Evolutionary conservation across 2,329 filamentous ascomycete species (phyloP), one percentile per base, ranked within the genome.

Genomic region (Aspergillus glaucus): DNA sequence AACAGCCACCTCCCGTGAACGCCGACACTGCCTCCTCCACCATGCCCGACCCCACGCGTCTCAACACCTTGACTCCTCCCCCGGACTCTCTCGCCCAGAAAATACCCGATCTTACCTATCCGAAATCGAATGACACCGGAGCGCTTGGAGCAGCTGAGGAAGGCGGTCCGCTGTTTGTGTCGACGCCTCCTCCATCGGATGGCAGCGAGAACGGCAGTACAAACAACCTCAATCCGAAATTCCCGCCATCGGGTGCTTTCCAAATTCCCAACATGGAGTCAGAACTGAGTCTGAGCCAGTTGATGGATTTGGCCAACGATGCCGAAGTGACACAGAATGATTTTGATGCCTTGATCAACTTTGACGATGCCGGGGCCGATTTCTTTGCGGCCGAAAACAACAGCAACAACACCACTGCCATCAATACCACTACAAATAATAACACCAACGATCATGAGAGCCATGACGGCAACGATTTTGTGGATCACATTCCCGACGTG

Each of bases 281-380:
- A 3, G 66, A 72, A 28, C 50, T 71, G 49, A 71, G 64, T 44
- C 56, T 73, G 3, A 68, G 63, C 37, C 63, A 72, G 44, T 59
- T 73, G 28, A 72, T 72, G 63, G 68, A 70, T 50, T 54, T 73
- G 22, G 70, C 70, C 24, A 71, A 73, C 44, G 70, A 72, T 43
- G 69, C 67, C 5, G 70, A 73, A 49, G 69, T 72, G 19, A 72
- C 66, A 2, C 68, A 73, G 47, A 71, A 72, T 45, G 71, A 74
- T 47, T 71, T 75, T 24, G 72, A 75, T 47, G 69, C 70, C 0
- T 52, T 75, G 47, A 72, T 75, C 53, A 73, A 74, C 49, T 70
- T 74, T 44, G 72, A 75, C 39, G 71, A 73, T 43, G 62, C 63
- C 1, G 58, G 60, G 1, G 63, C 57, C 15, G 68, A 72, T 15